Percentiles rank a stretch among this genome's conserved stretches.
Conservation (phyloP, 306 rosid species). For the Corylus americana region DNA sequence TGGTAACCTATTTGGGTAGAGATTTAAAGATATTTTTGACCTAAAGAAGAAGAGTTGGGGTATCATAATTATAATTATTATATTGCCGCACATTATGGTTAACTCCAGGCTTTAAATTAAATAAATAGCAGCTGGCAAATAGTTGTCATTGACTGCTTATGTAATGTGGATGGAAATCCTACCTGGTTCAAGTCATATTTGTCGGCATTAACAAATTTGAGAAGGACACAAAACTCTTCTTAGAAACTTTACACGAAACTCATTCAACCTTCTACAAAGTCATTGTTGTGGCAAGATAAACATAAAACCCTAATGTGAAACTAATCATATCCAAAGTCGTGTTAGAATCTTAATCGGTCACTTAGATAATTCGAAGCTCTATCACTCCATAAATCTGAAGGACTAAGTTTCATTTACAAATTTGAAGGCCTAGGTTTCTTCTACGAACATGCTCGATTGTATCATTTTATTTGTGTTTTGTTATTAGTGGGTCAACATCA, state of each 20-base stretch:
- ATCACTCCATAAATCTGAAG: no score
- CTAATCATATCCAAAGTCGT: no score
- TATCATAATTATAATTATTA: background rate
- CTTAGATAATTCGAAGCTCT: no score
- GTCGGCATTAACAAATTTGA: background rate
- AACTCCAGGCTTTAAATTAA: background rate
- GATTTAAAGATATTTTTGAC: no score
- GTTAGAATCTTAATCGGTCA: no score
- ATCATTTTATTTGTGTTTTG: no score
- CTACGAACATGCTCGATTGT: no score
- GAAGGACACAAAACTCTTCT: background rate
- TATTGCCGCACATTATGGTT: background rate
- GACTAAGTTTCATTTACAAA: no score
- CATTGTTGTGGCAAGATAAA: background rate
- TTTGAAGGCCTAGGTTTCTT: no score
- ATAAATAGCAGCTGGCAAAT: background rate
- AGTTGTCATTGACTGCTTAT: background rate
- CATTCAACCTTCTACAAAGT: background rate
- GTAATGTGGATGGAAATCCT: background rate
- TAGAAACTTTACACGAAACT: background rate
- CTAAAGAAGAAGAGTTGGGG: background rate
- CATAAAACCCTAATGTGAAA: no score
- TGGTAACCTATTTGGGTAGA: no score
- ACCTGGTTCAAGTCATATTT: constrained; percentile 1
- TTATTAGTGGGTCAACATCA: no score